Percentiles rank a stretch among this genome's conserved stretches.
Evolutionary conservation across 257 asterid genomes (phyloP).

Genomic region (Capsicum baccatum): DNA sequence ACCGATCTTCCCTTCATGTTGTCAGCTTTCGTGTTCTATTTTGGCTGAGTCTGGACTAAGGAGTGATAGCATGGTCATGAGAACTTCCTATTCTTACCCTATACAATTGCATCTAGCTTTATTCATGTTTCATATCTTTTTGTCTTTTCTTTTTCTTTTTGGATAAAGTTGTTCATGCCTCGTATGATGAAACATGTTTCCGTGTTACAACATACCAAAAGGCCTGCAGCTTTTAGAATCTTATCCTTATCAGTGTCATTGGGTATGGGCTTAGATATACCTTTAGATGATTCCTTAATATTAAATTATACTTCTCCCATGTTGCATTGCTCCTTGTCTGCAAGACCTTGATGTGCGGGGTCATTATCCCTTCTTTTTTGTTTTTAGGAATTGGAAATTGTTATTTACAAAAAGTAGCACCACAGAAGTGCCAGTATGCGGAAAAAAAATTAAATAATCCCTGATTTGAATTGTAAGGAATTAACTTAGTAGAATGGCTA

Average conservation of each 20-base stretch:
- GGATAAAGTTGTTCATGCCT: conserved; percentile 40
- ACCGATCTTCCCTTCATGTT: not conserved
- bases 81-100: not conserved
- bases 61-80: not conserved
- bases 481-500: not conserved
- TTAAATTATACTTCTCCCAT: conserved; percentile 36
- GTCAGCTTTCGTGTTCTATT: not conserved
- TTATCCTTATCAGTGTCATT: conserved; percentile 51
- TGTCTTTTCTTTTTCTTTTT: not conserved
- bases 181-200: conserved; percentile 40
- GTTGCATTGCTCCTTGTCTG: conserved; percentile 45
- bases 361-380: not conserved
- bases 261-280: conserved; percentile 67
- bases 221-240: conserved; percentile 44
- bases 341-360: conserved; percentile 34
- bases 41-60: not conserved
- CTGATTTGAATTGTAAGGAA: no score
- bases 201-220: conserved; percentile 31
- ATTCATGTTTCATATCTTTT: not conserved
- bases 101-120: not conserved
- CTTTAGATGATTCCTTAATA: conserved; percentile 40
- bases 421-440: not conserved
- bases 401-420: not conserved
- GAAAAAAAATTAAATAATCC: not conserved
- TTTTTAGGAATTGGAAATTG: not conserved